Evolutionary conservation across 371 early-diverging fungal genomes (phyloP).

Genomic region (Lichtheimia corymbifera): DNA sequence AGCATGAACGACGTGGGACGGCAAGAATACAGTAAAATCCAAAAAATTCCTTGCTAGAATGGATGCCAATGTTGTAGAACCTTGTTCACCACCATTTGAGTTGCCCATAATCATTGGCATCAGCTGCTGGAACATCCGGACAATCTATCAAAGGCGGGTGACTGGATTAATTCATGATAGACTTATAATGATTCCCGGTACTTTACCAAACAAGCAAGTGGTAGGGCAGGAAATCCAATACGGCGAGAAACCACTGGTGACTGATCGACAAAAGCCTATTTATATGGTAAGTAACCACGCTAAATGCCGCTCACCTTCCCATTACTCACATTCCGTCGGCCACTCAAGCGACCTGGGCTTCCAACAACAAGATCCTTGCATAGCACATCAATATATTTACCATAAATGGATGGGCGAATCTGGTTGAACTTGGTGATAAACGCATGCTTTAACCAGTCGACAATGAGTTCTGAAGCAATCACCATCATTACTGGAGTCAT

Average conservation of each 20-base stretch:
- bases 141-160: constrained; percentile 19
- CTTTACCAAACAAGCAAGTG: constrained; percentile 82
- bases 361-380: constrained; percentile 84
- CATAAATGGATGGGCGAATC: constrained; percentile 87
- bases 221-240: constrained; percentile 90
- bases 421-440: constrained; percentile 97
- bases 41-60: background rate
- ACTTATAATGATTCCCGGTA: no score
- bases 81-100: constrained; percentile 11
- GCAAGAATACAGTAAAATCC: background rate
- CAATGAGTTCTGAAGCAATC: constrained; percentile 85
- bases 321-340: constrained; percentile 29
- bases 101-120: constrained; percentile 61
- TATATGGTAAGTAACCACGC: background rate
- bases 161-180: no score
- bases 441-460: constrained; percentile 98
- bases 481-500: constrained; percentile 85
- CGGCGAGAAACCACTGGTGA: constrained; percentile 88
- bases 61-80: constrained; percentile 21
- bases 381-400: constrained; percentile 82
- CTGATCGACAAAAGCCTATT: constrained; percentile 70
- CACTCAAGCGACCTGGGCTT: constrained; percentile 53
- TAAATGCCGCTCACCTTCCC: constrained; percentile 16
- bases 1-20: background rate
- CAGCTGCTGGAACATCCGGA: constrained; percentile 75